A percentile compares a stretch with the other conserved stretches of the same genome.
These are phyloP conservation scores for Alternaria longipes DNA, from an alignment of 2,329 filamentous ascomycete species.

Conservation along the genomic window DNA sequence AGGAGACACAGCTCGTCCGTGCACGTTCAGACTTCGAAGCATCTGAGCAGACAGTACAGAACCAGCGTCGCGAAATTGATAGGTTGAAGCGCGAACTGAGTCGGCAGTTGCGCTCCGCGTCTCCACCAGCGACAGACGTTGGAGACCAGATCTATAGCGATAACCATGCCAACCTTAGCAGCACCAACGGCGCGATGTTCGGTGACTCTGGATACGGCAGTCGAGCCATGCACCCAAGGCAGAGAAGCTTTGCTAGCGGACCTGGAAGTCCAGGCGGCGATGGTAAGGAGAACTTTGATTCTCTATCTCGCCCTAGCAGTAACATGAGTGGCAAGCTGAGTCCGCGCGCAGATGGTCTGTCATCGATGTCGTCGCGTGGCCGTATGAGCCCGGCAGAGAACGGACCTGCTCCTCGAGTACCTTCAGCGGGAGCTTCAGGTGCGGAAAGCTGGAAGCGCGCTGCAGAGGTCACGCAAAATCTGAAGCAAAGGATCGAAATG, in stretches of 20 bases:
- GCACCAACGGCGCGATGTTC: slow-evolving; percentile 57
- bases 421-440: slow-evolving; percentile 45
- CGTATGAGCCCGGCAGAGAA: slow-evolving; percentile 46
- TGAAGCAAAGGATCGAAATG: slow-evolving; percentile 97
- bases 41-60: slow-evolving; percentile 85
- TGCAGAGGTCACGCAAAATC: slow-evolving; percentile 94
- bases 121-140: slow-evolving; percentile 61
- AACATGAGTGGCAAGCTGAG: slow-evolving; percentile 52
- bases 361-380: slow-evolving; percentile 46
- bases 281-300: slow-evolving; percentile 60
- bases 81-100: slow-evolving; percentile 85
- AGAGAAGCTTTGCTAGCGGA: slow-evolving; percentile 39
- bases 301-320: slow-evolving; percentile 45
- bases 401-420: slow-evolving; percentile 30
- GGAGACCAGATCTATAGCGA: slow-evolving; percentile 63
- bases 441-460: slow-evolving; percentile 95
- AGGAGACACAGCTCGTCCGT: slow-evolving; percentile 95
- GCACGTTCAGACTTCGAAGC: slow-evolving; percentile 89
- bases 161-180: slow-evolving; percentile 60
- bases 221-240: slow-evolving; percentile 53
- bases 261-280: slow-evolving; percentile 50
- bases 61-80: slow-evolving; percentile 87
- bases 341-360: slow-evolving; percentile 48
- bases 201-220: slow-evolving; percentile 45
- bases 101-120: slow-evolving; percentile 63